phyloP scores from a whole-genome alignment of 176 grass and related monocot species.

The Rhipidocladum racemiflorum region DNA sequence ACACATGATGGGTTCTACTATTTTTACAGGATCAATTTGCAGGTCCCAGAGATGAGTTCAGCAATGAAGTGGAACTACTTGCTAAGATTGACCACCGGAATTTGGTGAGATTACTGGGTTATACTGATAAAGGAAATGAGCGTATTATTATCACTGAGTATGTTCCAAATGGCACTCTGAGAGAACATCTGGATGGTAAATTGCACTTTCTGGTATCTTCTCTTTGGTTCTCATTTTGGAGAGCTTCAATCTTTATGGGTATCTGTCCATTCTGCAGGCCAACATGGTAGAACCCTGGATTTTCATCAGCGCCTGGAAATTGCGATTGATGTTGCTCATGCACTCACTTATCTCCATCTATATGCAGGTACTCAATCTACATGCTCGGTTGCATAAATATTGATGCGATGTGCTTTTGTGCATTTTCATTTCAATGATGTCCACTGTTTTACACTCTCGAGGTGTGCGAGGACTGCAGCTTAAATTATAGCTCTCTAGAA shows the following conservation, averaged over 20 bases:
- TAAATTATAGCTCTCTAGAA: background rate
- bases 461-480: background rate
- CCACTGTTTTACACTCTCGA: background rate
- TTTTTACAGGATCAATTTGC: constrained; percentile 75
- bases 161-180: constrained; percentile 93
- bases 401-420: background rate
- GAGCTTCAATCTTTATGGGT: constrained; percentile 15
- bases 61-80: constrained; percentile 92
- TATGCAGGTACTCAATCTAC: constrained; percentile 68
- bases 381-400: background rate
- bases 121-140: constrained; percentile 85
- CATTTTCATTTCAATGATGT: background rate
- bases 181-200: constrained; percentile 95
- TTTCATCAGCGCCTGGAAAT: constrained; percentile 96
- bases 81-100: constrained; percentile 96
- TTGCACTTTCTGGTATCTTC: constrained; percentile 16
- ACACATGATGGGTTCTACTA: constrained; percentile 13
- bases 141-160: constrained; percentile 94
- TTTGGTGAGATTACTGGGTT: constrained; percentile 94
- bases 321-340: constrained; percentile 96
- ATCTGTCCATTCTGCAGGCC: constrained; percentile 52
- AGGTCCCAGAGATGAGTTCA: constrained; percentile 81
- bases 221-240: background rate
- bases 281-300: constrained; percentile 75
- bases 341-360: constrained; percentile 94